Evolutionary conservation across 257 asterid species (phyloP), one percentile per base, ranked within the genome.

Genomic region (Primulina huaijiensis): DNA sequence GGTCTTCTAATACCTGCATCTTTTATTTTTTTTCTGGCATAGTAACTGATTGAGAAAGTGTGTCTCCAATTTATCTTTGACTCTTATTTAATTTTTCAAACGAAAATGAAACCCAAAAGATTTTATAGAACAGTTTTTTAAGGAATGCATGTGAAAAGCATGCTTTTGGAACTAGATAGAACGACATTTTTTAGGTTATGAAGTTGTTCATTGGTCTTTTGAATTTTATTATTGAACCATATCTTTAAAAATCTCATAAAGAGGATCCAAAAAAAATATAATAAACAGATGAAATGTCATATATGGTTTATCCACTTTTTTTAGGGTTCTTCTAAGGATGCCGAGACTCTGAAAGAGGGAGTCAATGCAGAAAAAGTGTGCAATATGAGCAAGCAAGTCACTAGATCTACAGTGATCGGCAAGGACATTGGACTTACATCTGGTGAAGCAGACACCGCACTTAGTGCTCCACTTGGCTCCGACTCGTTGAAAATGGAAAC

Each of bases 321-420:
- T 57, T 75, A 91, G 95, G 85, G 87, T 76, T 75, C 88, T 71
- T 82, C 92, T 64, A 90, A 87, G 88, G 90, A 84, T 74, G 78
- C 90, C 71, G 97, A 91, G 78, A 76, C 75, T 77, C 79, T 46
- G 62, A 89, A 72, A 78, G 96, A 89, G 70, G 86, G 82, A 74
- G 68, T 55, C 64, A 82, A 66, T 79, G 69, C 78, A 53, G 92
- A 87, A 72, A 87, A 87, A 78, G 79, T 67, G 67, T 70, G 79
- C 67, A 71, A 63, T 62, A 69, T 74, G 72, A 72, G 74, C 72
- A 83, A 85, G 73, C 83, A 80, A 72, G 79, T 65, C 76, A 71
- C 87, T 77, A 87, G 73, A 59, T 78, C 88, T 68, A 72, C 88
- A 60, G 95, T 82, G 33, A 70, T 78, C 80, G 78, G 75, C 29